phyloP scores from a whole-genome alignment of 2,329 filamentous ascomycete species.

The Colletotrichum chlorophyti region DNA sequence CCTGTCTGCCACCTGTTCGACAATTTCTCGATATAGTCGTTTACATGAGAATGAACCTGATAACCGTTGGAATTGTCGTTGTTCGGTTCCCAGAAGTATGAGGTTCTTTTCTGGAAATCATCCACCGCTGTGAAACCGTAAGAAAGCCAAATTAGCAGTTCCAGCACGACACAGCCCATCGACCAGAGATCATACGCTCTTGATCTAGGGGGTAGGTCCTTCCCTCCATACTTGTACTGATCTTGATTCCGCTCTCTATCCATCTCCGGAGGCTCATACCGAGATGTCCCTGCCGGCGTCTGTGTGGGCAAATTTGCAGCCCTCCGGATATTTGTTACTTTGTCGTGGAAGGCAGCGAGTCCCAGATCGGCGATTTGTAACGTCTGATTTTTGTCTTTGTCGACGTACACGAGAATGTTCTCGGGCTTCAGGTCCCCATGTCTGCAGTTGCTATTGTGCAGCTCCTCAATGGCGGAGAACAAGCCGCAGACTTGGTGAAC shows the following conservation, averaged over 20 bases:
- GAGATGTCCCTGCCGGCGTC: background rate
- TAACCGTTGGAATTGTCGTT: background rate
- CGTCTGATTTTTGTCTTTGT: rapidly evolving
- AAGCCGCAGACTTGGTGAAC: background rate
- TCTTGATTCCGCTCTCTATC: background rate
- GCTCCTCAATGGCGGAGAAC: background rate
- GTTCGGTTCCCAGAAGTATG: background rate
- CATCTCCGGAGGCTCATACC: background rate
- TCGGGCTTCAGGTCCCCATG: conserved; percentile 16
- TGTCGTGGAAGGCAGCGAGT: background rate
- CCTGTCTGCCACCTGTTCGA: background rate
- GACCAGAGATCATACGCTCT: conserved; percentile 39
- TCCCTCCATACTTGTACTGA: background rate
- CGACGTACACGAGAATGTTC: conserved; percentile 7
- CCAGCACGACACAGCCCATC: conserved; percentile 38
- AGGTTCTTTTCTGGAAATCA: background rate
- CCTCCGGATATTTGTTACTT: background rate
- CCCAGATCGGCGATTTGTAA: background rate
- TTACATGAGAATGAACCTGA: background rate
- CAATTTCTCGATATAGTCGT: background rate
- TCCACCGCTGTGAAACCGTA: conserved; percentile 13
- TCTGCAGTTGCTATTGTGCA: background rate
- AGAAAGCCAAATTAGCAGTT: conserved; percentile 37
- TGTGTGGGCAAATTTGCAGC: background rate
- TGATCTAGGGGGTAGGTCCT: too few species aligned